Evolutionary conservation across 768 basidiomycete genomes (phyloP), one percentile per base, ranked within the genome.

Genomic region (Gloeophyllum trabeum): DNA sequence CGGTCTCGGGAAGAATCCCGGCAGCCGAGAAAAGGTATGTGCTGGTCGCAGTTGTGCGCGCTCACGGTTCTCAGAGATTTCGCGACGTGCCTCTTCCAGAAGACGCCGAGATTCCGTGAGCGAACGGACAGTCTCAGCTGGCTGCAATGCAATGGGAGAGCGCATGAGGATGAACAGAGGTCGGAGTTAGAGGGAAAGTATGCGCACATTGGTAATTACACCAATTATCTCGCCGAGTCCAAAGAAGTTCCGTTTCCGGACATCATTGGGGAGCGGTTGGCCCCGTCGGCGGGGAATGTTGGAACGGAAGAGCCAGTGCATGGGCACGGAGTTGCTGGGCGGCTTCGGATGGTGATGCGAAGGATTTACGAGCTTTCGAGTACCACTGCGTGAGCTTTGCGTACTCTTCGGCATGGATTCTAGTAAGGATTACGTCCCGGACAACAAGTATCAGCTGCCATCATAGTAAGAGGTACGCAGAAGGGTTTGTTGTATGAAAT

Each of bases 151-250:
- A 41, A 43, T 35, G 36, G 10, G 10, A 37, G 20, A 19, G 7
- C 20, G 12, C 20, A 7, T 7, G 7, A 19, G 20, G 20, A 10
- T 10, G 20, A 37, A 6, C 12, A 21, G 36, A 7, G 20, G 7
- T 13, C 7, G 10, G 20, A 21, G 36, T 7, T 37, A 40, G 39
- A 35, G 38, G 36, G 32, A 40, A 41, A 18, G 10, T 13, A 21
- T 28, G 61, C 79, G 37, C 64, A 85, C 86, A 48, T 86, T 87
- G 23, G 80, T 64, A 18, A 89, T 59, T 16, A 89, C 86, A 18
- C 74, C 71, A 25, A 89, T 60, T 41, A 91, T 76, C 46, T 89
- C 86, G 40, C 81, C 74, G 65, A 89, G 70, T 21, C 87, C 85
- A 48, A 89, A 89, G 48, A 87, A 74, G 47, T 78, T 78, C 43